Conservation (phyloP, 139 green algal species). For the Picochlorum sp. region DNA sequence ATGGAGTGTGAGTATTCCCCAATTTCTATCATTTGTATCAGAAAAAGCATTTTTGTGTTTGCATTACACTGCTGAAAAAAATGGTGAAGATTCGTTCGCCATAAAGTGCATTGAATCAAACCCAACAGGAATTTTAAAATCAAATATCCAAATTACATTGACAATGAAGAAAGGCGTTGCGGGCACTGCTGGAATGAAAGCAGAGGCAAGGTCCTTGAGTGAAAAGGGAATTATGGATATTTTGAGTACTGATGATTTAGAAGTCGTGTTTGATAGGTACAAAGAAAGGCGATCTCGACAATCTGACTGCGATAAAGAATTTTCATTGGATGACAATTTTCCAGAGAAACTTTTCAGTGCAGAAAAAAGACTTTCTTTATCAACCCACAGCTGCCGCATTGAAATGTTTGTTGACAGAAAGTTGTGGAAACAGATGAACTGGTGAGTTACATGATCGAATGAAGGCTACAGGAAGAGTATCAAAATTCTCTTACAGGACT, state of each 20-base stretch:
- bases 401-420: constrained; percentile 43
- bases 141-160: constrained; percentile 31
- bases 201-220: constrained; percentile 23
- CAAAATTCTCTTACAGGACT: too few relatives aligned
- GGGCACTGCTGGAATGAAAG: constrained; percentile 42
- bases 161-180: constrained; percentile 45
- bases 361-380: constrained; percentile 29
- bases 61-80: constrained; percentile 19
- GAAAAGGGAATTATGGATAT: constrained; percentile 11
- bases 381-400: constrained; percentile 40
- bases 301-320: neutral
- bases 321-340: neutral
- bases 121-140: neutral
- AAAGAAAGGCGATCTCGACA: neutral
- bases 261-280: neutral
- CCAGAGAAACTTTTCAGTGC: neutral
- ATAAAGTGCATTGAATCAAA: neutral
- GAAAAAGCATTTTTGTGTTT: constrained; percentile 32
- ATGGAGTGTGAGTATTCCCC: constrained; percentile 1
- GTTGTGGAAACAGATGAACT: too few relatives aligned
- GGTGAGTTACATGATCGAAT: too few relatives aligned
- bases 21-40: constrained; percentile 6
- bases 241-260: constrained; percentile 1
- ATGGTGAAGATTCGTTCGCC: neutral
- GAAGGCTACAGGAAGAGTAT: too few relatives aligned